Evolutionary conservation across 805 yeast species (phyloP), one percentile per base, ranked within the genome.

Genomic region (Metschnikowia sp.): DNA sequence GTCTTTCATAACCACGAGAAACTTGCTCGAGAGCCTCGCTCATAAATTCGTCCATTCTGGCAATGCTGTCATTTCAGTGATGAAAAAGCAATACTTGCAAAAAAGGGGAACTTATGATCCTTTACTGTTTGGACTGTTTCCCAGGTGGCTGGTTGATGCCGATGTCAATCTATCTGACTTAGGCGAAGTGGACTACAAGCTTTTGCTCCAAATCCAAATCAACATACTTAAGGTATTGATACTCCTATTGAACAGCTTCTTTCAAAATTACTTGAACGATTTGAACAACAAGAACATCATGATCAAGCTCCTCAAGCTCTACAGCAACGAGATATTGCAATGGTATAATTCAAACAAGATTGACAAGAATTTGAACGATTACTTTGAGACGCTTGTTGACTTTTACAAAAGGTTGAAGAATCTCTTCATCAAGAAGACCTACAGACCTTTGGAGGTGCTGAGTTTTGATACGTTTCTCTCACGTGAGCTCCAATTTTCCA

Each of bases 161-260:
- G 51, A 61, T 3, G 65, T 66, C 4, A 70, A 71, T 38, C 69
- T 77, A 28, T 69, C 65, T 13, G 66, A 60, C 12, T 58, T 71
- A 35, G 76, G 76, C 0, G 76, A 77, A 3, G 72, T 85, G 32
- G 86, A 84, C 55, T 82, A 84, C 75, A 76, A 76, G 39, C 76
- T 81, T 45, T 82, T 88, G 39, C 82, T 86, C 10, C 88, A 84
- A 59, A 86, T 91, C 37, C 94, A 90, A 60, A 74, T 86, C 34
- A 95, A 95, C 36, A 81, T 90, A 31, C 70, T 90, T 49, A 95
- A 88, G 60, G 88, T 89, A 0, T 69, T 89, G 47, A 76, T 82
- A 38, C 77, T 84, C 30, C 76, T 95, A 63, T 80, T 88, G 18
- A 76, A 80, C 39, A 83, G 84, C 54, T 88, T 86, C 60, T 90